phyloP scores from a whole-genome alignment of 805 yeast genomes.

The Tetrapisispora phaffii region DNA sequence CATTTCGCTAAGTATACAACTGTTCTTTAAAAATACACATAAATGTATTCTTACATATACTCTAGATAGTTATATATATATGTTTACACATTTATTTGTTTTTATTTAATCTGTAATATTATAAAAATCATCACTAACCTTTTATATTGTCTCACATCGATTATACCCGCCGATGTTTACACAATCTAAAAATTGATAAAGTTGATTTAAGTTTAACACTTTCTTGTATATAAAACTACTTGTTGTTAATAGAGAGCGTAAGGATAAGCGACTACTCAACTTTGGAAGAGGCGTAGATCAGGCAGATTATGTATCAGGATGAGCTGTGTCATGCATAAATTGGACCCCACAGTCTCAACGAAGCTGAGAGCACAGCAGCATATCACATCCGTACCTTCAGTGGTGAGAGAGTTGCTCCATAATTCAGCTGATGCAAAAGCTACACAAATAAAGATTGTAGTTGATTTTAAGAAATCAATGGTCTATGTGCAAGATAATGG shows the following conservation, averaged over 20 bases:
- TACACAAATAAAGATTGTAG: slow-evolving; percentile 26
- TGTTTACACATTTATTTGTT: neutral
- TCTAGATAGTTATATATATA: no score
- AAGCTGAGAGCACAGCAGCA: slow-evolving; percentile 29
- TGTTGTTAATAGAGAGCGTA: no score
- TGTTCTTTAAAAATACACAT: neutral
- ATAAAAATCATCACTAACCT: neutral
- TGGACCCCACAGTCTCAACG: slow-evolving; percentile 10
- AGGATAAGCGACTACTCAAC: no score
- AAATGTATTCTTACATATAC: neutral
- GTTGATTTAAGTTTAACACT: no score
- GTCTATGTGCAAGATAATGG: slow-evolving; percentile 60
- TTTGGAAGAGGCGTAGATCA: neutral
- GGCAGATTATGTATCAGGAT: neutral
- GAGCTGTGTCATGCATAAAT: slow-evolving; percentile 10
- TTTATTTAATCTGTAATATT: neutral
- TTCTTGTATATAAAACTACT: no score
- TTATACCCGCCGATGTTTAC: neutral
- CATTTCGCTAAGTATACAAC: neutral
- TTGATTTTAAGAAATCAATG: slow-evolving; percentile 30
- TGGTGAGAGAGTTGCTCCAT: slow-evolving; percentile 41
- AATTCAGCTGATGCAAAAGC: slow-evolving; percentile 51
- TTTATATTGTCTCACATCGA: neutral
- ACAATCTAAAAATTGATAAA: neutral
- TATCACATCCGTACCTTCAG: slow-evolving; percentile 32